A percentile compares a stretch with the other conserved stretches of the same genome.
Conservation (phyloP, 306 rosid genomes). For the Cucurbita moschata region DNA sequence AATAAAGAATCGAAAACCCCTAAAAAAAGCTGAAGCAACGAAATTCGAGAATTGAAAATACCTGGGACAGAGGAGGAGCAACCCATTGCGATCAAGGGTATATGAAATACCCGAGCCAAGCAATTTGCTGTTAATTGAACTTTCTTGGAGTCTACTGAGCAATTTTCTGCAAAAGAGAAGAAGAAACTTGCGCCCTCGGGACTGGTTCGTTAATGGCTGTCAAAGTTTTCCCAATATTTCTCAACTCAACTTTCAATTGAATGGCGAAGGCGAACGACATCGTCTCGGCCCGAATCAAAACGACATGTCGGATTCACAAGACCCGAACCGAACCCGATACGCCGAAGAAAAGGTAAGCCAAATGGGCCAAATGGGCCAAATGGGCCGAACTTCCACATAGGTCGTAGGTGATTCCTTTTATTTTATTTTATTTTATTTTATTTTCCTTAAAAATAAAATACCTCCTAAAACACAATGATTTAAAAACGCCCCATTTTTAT, state of each 20-base stretch:
- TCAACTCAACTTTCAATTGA: not conserved
- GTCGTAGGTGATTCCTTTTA: not conserved
- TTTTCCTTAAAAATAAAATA: no score
- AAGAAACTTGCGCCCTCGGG: not conserved
- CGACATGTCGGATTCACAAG: not conserved
- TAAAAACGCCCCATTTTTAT: no score
- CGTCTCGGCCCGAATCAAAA: not conserved
- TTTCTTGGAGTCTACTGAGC: not conserved
- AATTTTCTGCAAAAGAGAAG: not conserved
- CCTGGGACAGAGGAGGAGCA: slow-evolving; percentile 73
- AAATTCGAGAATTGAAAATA: slow-evolving; percentile 5
- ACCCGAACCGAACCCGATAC: not conserved
- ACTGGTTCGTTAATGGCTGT: slow-evolving; percentile 11
- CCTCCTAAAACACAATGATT: no score
- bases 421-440: no score
- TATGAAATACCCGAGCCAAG: not conserved
- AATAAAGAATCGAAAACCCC: not conserved
- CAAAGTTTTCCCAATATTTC: not conserved
- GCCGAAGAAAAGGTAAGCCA: not conserved
- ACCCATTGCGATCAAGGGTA: slow-evolving; percentile 32
- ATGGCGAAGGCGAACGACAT: not conserved
- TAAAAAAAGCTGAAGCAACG: not conserved
- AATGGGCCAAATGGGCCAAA: not conserved
- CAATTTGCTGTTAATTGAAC: not conserved
- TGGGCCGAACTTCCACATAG: not conserved